Evolutionary conservation across 768 basidiomycete genomes (phyloP).

Genomic region (Ramaria sp.): DNA sequence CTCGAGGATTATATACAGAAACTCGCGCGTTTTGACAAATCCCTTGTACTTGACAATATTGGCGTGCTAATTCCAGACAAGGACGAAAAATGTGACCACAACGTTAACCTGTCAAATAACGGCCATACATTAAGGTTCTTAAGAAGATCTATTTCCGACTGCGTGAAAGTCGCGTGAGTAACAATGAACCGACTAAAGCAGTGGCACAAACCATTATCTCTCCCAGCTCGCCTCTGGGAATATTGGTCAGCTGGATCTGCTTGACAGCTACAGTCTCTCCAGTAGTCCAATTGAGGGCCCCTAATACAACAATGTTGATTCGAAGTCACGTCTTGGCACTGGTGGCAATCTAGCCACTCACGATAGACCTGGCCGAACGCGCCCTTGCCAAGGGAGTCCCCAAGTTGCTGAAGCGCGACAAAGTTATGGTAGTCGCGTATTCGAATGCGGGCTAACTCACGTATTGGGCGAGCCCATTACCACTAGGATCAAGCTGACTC

Average conservation of each 20-base stretch:
- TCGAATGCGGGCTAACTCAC: background rate
- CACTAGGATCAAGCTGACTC: conserved; percentile 2
- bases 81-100: background rate
- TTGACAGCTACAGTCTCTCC: conserved; percentile 99
- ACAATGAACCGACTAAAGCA: background rate
- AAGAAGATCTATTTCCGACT: conserved; percentile 95
- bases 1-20: conserved; percentile 95
- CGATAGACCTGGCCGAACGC: conserved; percentile 97
- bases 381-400: conserved; percentile 92
- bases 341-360: conserved; percentile 29
- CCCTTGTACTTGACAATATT: conserved; percentile 99
- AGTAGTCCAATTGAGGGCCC: conserved; percentile 88
- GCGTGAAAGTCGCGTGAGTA: background rate
- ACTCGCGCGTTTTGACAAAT: conserved; percentile 90
- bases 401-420: conserved; percentile 64
- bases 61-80: conserved; percentile 48
- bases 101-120: conserved; percentile 3
- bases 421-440: background rate
- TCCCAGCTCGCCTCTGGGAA: conserved; percentile 84
- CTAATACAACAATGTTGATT: conserved; percentile 25
- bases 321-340: background rate
- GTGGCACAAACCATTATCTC: conserved; percentile 81
- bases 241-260: conserved; percentile 90
- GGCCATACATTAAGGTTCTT: conserved; percentile 85
- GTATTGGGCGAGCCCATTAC: conserved; percentile 8